Conservation (phyloP, 1,139 yeast genomes). For the Geotrichum bryndzae region DNA sequence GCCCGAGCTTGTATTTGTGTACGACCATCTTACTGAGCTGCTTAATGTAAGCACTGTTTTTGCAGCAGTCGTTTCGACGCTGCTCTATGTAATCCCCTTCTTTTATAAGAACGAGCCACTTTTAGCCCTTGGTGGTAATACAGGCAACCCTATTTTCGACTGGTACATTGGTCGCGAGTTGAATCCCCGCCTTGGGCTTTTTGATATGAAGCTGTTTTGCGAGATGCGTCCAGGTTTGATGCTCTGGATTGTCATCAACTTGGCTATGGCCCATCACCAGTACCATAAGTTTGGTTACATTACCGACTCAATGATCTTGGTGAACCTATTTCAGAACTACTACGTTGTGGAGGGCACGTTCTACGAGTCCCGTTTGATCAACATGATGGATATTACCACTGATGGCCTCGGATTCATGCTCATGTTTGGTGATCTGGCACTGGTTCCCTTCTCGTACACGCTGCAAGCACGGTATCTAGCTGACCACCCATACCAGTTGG, state of each 20-base stretch:
- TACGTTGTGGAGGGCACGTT: constrained; percentile 88
- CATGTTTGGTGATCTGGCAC: constrained; percentile 84
- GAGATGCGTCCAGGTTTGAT: constrained; percentile 94
- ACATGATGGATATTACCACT: constrained; percentile 93
- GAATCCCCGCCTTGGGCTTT: constrained; percentile 79
- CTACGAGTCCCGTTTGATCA: constrained; percentile 80
- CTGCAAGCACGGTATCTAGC: constrained; percentile 79
- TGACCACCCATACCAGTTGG: constrained; percentile 56
- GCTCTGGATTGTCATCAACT: constrained; percentile 73
- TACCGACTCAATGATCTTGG: constrained; percentile 66
- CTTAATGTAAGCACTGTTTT: constrained; percentile 58
- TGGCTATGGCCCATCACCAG: constrained; percentile 78
- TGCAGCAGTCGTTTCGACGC: constrained; percentile 55
- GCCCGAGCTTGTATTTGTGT: constrained; percentile 76
- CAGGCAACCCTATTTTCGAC: constrained; percentile 70
- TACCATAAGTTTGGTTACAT: constrained; percentile 55
- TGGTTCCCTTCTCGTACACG: constrained; percentile 91
- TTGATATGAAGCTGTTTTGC: constrained; percentile 87
- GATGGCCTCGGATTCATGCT: constrained; percentile 98
- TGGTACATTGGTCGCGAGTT: constrained; percentile 97
- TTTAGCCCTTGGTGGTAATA: constrained; percentile 80
- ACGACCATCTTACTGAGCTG: constrained; percentile 60
- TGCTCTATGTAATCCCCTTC: constrained; percentile 65
- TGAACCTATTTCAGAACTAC: constrained; percentile 65
- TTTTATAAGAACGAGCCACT: constrained; percentile 53